Evolutionary conservation across 768 basidiomycete species (phyloP).

Genomic region (Pleurotus djamor): DNA sequence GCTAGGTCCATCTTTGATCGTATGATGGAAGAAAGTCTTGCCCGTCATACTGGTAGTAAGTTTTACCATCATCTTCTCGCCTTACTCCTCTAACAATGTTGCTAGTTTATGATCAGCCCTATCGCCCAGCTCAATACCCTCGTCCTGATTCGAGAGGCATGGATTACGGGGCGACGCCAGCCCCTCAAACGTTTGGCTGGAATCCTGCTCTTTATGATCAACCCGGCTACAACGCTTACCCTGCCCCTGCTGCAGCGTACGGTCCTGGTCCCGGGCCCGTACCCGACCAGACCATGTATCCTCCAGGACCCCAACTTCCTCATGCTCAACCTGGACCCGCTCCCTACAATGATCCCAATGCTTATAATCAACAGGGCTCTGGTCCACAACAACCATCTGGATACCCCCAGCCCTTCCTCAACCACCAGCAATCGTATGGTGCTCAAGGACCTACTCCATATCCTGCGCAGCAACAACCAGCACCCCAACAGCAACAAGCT

Average conservation of each 20-base stretch:
- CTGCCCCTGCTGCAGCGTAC: constrained; percentile 15
- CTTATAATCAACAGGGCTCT: constrained; percentile 12
- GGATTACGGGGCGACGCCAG: constrained; percentile 15
- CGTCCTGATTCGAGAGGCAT: constrained; percentile 28
- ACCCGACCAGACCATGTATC: not conserved
- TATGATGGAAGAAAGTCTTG: constrained; percentile 91
- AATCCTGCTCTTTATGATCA: constrained; percentile 26
- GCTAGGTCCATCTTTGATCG: constrained; percentile 89
- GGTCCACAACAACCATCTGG: constrained; percentile 18
- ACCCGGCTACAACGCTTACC: constrained; percentile 14
- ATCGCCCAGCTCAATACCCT: constrained; percentile 17
- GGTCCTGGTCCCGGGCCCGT: constrained; percentile 1
- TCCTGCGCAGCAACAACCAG: constrained; percentile 27
- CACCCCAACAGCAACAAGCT: constrained; percentile 17
- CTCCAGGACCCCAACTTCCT: constrained; percentile 12
- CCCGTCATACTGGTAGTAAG: constrained; percentile 66
- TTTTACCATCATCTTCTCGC: constrained; percentile 1
- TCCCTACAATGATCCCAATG: constrained; percentile 18
- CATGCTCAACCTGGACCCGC: constrained; percentile 19
- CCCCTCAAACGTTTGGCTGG: constrained; percentile 51
- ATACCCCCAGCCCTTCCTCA: constrained; percentile 30
- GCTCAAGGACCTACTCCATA: constrained; percentile 37
- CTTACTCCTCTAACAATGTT: not conserved
- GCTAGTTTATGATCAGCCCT: constrained; percentile 52
- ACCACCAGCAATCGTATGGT: constrained; percentile 24